Evolutionary conservation across 495 filamentous ascomycete genomes (phyloP).

Genomic region (Hypomontagnella submonticulosa): DNA sequence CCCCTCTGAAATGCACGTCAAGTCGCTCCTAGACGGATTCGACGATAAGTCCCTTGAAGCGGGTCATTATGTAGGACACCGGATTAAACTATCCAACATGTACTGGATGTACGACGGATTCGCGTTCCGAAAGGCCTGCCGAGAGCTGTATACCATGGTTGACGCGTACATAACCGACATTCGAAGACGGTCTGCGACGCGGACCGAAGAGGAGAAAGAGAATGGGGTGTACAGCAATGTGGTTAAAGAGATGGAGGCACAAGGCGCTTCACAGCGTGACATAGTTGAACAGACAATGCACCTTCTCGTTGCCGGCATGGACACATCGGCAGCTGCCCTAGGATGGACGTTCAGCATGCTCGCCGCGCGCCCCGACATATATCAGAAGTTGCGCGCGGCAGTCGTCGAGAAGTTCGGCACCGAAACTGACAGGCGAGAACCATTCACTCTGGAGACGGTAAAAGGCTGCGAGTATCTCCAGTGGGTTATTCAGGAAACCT

Average conservation of each 20-base stretch:
- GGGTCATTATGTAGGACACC: constrained; percentile 15
- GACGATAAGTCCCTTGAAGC: constrained; percentile 35
- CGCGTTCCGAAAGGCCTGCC: constrained; percentile 4
- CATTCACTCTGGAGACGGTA: constrained; percentile 56
- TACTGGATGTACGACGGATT: constrained; percentile 21
- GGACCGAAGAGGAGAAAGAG: constrained; percentile 27
- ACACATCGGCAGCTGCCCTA: constrained; percentile 64
- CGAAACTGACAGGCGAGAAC: constrained; percentile 37
- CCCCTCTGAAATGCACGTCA: constrained; percentile 34
- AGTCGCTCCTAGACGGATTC: constrained; percentile 34
- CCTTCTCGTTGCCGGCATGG: constrained; percentile 68
- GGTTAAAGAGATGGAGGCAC: constrained; percentile 52
- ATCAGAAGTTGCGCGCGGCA: constrained; percentile 61
- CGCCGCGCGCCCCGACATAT: constrained; percentile 57
- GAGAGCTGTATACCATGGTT: constrained; percentile 19
- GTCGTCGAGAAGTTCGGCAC: constrained; percentile 62
- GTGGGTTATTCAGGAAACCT: constrained; percentile 58
- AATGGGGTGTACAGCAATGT: constrained; percentile 45
- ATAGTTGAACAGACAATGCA: constrained; percentile 60
- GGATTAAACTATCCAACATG: constrained; percentile 26
- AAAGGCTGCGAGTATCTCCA: constrained; percentile 57
- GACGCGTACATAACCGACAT: constrained; percentile 26
- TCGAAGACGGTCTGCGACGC: neutral
- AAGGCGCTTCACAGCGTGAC: constrained; percentile 41
- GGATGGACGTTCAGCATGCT: constrained; percentile 66